Base-by-base conservation (phyloP, 2,329 filamentous ascomycete species). In the Aspergillus transmontanensis region DNA sequence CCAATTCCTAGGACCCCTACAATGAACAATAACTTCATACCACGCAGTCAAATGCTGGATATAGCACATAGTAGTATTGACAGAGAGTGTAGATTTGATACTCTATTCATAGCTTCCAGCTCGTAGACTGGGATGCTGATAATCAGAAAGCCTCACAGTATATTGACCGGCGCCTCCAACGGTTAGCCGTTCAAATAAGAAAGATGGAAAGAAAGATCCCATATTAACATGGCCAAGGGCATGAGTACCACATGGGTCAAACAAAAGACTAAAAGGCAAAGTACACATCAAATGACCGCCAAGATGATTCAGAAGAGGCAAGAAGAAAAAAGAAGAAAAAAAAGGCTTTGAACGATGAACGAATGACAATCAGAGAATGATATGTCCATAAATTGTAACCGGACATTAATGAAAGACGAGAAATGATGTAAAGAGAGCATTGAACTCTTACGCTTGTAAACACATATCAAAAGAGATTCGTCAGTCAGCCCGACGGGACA, bases 391-490 rank as follows among this genome's bases (percentile, higher is more conserved):
- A 67, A 64, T 64, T 63, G 69, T 68, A 73, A 73, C 65, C 66
- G 66, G 67, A 71, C 70, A 71, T 73, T 57, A 77, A 75, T 46
- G 75, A 77, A 71, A 65, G 74, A 74, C 72, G 72, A 70, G 69
- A 75, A 75, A 67, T 36, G 60, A 62, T 59, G 64, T 68, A 65
- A 62, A 65, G 60, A 71, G 66, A 71, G 70, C 66, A 67, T 76
- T 71, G 68, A 73, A 73, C 73, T 72, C 74, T 72, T 70, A 73
- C 65, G 67, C 68, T 71, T 64, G 64, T 58, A 67, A 68, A 50
- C 62, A 71, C 66, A 69, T 64, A 66, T 65, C 67, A 68, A 76
- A 75, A 75, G 70, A 76, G 66, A 75, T 74, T 76, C 74, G 73
- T 76, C 72, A 76, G 66, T 62, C 64, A 68, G 66, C 68, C 66